Evolutionary conservation across 2,329 filamentous ascomycete species (phyloP).

Genomic region (Phyllosticta citriasiana): DNA sequence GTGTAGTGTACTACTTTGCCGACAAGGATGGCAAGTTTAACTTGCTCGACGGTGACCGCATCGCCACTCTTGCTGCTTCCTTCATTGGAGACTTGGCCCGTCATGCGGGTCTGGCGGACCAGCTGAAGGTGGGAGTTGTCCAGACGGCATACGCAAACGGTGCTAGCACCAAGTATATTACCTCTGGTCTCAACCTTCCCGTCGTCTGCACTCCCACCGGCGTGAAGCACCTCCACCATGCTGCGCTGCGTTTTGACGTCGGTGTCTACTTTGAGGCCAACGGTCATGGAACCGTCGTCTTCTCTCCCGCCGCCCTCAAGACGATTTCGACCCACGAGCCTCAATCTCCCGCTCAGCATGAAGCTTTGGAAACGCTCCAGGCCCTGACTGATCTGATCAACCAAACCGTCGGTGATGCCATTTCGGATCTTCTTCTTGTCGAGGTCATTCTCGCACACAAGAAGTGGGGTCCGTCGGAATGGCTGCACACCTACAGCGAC

Average conservation of each 20-base stretch:
- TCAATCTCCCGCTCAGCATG: slow-evolving; percentile 83
- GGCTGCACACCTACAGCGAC: slow-evolving; percentile 87
- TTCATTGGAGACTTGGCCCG: slow-evolving; percentile 86
- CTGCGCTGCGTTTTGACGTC: slow-evolving; percentile 87
- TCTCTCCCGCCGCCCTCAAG: slow-evolving; percentile 73
- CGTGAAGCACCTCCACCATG: slow-evolving; percentile 95
- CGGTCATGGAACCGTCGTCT: slow-evolving; percentile 92
- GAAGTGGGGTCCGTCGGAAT: slow-evolving; percentile 79
- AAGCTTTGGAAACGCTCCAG: slow-evolving; percentile 73
- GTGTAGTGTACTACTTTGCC: slow-evolving; percentile 88
- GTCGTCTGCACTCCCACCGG: slow-evolving; percentile 91
- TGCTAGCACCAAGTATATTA: slow-evolving; percentile 83
- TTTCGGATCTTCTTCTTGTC: slow-evolving; percentile 92
- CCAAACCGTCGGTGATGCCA: slow-evolving; percentile 91
- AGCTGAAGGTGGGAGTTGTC: slow-evolving; percentile 84
- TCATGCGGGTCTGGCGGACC: slow-evolving; percentile 65
- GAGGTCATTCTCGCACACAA: slow-evolving; percentile 96
- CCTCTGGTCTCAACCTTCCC: slow-evolving; percentile 76
- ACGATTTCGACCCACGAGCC: slow-evolving; percentile 71
- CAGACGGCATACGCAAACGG: slow-evolving; percentile 98
- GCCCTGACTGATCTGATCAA: slow-evolving; percentile 90
- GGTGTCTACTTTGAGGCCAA: slow-evolving; percentile 99
- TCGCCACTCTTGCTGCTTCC: slow-evolving; percentile 84
- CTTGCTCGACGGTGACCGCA: slow-evolving; percentile 92
- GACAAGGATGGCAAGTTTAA: slow-evolving; percentile 76